phyloP scores from a whole-genome alignment of 768 basidiomycete genomes.

The Podaxis pistillaris region DNA sequence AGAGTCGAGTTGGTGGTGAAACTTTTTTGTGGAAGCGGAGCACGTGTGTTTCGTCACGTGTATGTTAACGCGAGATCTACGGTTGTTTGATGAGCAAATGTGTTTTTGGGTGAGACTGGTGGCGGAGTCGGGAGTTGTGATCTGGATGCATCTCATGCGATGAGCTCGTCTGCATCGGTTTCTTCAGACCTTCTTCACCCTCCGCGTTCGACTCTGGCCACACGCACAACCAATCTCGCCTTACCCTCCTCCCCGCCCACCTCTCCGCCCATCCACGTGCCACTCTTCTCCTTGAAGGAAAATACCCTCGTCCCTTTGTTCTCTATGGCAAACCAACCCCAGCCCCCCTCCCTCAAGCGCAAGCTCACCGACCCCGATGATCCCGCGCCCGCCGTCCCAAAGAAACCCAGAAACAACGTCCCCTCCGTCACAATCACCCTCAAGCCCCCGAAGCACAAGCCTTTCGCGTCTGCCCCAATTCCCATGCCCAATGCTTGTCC shows the following conservation, averaged over 20 bases:
- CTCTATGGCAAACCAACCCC: neutral
- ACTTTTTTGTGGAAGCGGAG: constrained; percentile 12
- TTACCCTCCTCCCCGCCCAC: neutral
- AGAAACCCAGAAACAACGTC: constrained; percentile 31
- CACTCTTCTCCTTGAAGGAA: constrained; percentile 41
- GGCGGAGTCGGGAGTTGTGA: neutral
- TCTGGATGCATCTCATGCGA: constrained; percentile 21
- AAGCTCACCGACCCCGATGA: constrained; percentile 40
- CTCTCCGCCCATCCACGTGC: constrained; percentile 22
- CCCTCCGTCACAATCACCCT: constrained; percentile 19
- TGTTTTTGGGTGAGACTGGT: constrained; percentile 8
- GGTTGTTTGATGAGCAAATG: constrained; percentile 14
- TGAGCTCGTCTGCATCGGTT: constrained; percentile 30
- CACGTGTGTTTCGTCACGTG: constrained; percentile 13
- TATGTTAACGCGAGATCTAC: constrained; percentile 14
- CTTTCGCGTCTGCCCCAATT: constrained; percentile 24
- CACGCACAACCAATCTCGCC: neutral
- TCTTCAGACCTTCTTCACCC: constrained; percentile 62
- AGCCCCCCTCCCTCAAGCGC: constrained; percentile 42
- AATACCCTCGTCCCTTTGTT: constrained; percentile 32
- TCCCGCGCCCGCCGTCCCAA: constrained; percentile 21
- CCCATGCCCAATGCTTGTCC: constrained; percentile 25
- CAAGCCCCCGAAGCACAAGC: constrained; percentile 20
- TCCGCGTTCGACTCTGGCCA: constrained; percentile 21
- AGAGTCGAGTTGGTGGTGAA: constrained; percentile 13